These are phyloP conservation scores for Microstegium vimineum DNA, from an alignment of 176 grass and related monocot species.

Conservation along the genomic window DNA sequence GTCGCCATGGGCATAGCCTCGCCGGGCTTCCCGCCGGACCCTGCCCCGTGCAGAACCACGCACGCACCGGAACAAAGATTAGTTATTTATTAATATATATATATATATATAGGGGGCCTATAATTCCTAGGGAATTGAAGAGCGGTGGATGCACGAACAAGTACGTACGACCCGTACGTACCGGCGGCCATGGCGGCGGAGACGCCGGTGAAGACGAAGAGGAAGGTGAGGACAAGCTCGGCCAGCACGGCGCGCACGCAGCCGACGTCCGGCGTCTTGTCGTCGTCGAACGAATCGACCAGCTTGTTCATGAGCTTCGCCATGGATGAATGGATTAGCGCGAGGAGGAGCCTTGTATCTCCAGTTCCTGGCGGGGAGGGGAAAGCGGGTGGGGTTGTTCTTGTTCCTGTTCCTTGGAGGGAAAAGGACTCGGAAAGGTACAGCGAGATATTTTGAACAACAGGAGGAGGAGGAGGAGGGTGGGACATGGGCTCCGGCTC, in stretches of 20 bases:
- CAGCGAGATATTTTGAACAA: background rate
- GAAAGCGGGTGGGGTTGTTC: background rate
- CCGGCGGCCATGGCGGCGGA: constrained; percentile 73
- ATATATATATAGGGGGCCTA: no score
- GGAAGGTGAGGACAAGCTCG: constrained; percentile 93
- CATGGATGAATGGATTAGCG: background rate
- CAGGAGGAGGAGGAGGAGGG: background rate
- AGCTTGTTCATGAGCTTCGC: constrained; percentile 4
- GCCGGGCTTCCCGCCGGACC: background rate
- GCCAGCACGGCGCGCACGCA: constrained; percentile 65
- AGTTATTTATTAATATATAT: no score
- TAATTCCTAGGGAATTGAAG: no score
- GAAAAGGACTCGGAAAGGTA: constrained; percentile 29
- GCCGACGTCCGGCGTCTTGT: constrained; percentile 12
- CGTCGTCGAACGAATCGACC: constrained; percentile 12
- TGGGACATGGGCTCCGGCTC: background rate
- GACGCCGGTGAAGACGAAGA: constrained; percentile 91
- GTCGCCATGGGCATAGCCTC: constrained; percentile 33
- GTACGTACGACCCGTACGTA: background rate
- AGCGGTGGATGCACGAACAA: background rate
- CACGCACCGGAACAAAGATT: no score
- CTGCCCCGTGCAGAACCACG: background rate
- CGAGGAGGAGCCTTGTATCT: background rate
- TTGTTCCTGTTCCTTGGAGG: background rate
- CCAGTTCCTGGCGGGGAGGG: background rate